phyloP scores from a whole-genome alignment of 768 basidiomycete genomes.

The Boletellus ananas region DNA sequence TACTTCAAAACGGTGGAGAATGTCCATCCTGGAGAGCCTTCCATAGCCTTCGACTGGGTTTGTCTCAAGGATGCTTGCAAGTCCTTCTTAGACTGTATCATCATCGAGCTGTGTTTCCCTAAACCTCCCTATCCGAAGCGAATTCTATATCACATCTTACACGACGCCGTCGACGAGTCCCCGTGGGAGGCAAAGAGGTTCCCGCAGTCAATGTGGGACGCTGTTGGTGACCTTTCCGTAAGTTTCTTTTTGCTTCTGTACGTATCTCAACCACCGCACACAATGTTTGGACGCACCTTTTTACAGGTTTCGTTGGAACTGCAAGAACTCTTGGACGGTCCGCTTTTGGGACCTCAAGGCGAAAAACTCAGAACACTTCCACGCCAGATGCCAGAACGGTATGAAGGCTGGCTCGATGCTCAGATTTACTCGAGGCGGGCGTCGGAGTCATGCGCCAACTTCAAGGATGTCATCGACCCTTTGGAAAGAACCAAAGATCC shows the following conservation, averaged over 20 bases:
- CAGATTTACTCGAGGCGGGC: slow-evolving; percentile 60
- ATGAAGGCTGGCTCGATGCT: slow-evolving; percentile 66
- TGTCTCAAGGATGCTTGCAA: slow-evolving; percentile 59
- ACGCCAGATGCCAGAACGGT: slow-evolving; percentile 56
- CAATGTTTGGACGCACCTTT: background rate
- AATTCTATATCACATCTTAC: slow-evolving; percentile 62
- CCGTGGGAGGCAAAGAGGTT: slow-evolving; percentile 73
- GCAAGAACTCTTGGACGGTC: slow-evolving; percentile 59
- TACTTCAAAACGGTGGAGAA: slow-evolving; percentile 56
- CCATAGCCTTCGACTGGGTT: slow-evolving; percentile 63
- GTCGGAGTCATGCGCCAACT: slow-evolving; percentile 45
- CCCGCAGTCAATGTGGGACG: slow-evolving; percentile 76
- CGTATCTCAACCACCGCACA: slow-evolving; percentile 11
- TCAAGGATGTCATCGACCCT: slow-evolving; percentile 56
- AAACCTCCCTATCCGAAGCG: slow-evolving; percentile 61
- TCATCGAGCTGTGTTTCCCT: slow-evolving; percentile 80
- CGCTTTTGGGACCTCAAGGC: slow-evolving; percentile 55
- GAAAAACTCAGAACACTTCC: slow-evolving; percentile 47
- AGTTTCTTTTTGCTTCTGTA: slow-evolving; percentile 43
- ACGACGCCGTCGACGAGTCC: slow-evolving; percentile 68
- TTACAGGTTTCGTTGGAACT: slow-evolving; percentile 60
- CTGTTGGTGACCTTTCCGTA: slow-evolving; percentile 79
- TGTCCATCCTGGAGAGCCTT: slow-evolving; percentile 41
- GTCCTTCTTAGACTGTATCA: slow-evolving; percentile 80
- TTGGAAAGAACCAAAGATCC: slow-evolving; percentile 51